A percentile compares a stretch with the other conserved stretches of the same genome.
Evolutionary conservation across 2,329 filamentous ascomycete species (phyloP).

Genomic region (Myrmaecium sp.): DNA sequence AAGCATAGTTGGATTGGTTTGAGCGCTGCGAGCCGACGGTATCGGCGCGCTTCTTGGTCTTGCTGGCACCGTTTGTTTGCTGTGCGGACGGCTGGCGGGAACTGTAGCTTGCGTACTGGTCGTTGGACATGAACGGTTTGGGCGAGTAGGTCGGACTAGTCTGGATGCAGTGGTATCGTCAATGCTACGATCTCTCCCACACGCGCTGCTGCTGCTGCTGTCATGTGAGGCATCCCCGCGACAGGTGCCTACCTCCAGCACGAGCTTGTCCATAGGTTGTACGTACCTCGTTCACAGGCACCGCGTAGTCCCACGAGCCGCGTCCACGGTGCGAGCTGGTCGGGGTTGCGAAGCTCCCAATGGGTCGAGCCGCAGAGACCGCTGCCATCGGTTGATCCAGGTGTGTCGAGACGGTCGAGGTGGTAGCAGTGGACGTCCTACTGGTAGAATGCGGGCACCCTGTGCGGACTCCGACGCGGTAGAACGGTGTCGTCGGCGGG

Average conservation of each 20-base stretch:
- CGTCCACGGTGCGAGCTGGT: conserved; percentile 22
- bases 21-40: conserved; percentile 14
- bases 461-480: too few relatives aligned
- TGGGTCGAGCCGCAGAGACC: too few relatives aligned
- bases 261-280: conserved; percentile 8
- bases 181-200: conserved; percentile 5
- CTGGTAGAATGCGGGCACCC: too few relatives aligned
- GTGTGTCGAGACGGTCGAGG: too few relatives aligned
- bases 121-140: conserved; percentile 19
- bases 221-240: conserved; percentile 1
- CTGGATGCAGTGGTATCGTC: conserved; percentile 8
- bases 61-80: conserved; percentile 16
- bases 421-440: too few relatives aligned
- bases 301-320: conserved; percentile 21
- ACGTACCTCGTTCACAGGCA: conserved; percentile 21
- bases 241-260: conserved; percentile 9
- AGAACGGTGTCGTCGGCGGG: too few relatives aligned
- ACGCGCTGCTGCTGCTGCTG: not conserved
- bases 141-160: conserved; percentile 13
- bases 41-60: conserved; percentile 11
- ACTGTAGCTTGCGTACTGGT: conserved; percentile 9
- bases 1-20: conserved; percentile 9
- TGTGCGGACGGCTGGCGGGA: conserved; percentile 17
- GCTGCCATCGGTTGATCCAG: too few relatives aligned
- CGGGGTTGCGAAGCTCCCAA: conserved; percentile 21